These are phyloP conservation scores for Skeletonema menzelii DNA, from an alignment of 108 stramenopile genomes.

Conservation along the genomic window DNA sequence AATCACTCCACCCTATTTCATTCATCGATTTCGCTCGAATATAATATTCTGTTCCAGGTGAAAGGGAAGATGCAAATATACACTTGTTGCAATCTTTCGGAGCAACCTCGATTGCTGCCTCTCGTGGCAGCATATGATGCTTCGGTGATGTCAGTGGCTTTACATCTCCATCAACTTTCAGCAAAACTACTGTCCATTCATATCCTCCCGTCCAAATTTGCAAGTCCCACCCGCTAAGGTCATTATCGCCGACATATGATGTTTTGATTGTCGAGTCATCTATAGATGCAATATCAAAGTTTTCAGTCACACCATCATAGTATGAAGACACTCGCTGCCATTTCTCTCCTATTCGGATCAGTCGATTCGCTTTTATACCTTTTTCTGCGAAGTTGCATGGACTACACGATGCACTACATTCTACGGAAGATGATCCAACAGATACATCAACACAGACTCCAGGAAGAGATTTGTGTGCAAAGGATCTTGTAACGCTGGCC, in stretches of 20 bases:
- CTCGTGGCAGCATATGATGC: conserved; percentile 46
- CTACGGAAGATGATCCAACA: conserved; percentile 30
- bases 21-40: conserved; percentile 62
- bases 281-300: conserved; percentile 51
- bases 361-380: conserved; percentile 48
- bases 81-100: conserved; percentile 68
- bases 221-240: conserved; percentile 15
- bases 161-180: conserved; percentile 40
- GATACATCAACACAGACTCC: conserved; percentile 47
- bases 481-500: conserved; percentile 50
- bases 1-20: conserved; percentile 45
- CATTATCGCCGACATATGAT: conserved; percentile 43
- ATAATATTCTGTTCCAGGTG: conserved; percentile 55
- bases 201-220: conserved; percentile 70
- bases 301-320: conserved; percentile 46
- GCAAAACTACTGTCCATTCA: conserved; percentile 73
- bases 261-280: conserved; percentile 52
- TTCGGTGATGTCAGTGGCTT: conserved; percentile 41
- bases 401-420: conserved; percentile 45
- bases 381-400: conserved; percentile 54
- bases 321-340: conserved; percentile 66
- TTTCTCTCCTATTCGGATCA: conserved; percentile 52
- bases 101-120: conserved; percentile 50
- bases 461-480: conserved; percentile 18
- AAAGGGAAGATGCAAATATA: conserved; percentile 45